A percentile compares a stretch with the other conserved stretches of the same genome.
These are phyloP conservation scores for Colletotrichum tofieldiae DNA, from an alignment of 2,329 filamentous ascomycete species.

Conservation along the genomic window DNA sequence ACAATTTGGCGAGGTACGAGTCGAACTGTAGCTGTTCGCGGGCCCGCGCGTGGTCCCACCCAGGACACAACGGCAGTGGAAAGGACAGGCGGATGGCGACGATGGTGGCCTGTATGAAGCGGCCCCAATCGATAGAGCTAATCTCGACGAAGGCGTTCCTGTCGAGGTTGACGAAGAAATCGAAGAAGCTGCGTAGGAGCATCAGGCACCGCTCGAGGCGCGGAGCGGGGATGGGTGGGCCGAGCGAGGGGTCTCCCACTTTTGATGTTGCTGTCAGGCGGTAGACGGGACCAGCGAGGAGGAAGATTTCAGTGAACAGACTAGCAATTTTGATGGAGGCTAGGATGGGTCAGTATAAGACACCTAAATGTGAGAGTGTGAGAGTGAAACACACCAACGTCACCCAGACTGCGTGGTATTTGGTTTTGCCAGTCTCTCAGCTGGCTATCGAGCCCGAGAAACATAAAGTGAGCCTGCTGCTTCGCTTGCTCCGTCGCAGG, in stretches of 20 bases:
- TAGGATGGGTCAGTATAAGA: background rate
- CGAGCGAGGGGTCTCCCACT: slow-evolving; percentile 37
- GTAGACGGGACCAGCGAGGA: slow-evolving; percentile 55
- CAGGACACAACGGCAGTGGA: slow-evolving; percentile 55
- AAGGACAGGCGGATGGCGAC: slow-evolving; percentile 65
- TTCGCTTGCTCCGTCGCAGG: slow-evolving; percentile 50
- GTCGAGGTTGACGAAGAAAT: slow-evolving; percentile 51
- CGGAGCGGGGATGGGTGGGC: slow-evolving; percentile 40
- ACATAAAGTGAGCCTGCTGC: slow-evolving; percentile 61
- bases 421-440: slow-evolving; percentile 57
- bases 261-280: slow-evolving; percentile 24
- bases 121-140: slow-evolving; percentile 60
- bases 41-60: slow-evolving; percentile 55
- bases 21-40: slow-evolving; percentile 58
- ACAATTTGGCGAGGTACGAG: slow-evolving; percentile 57
- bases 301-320: slow-evolving; percentile 55
- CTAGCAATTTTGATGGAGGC: slow-evolving; percentile 32
- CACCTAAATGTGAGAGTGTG: slow-evolving; percentile 48
- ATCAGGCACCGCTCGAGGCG: slow-evolving; percentile 46
- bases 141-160: slow-evolving; percentile 55
- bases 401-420: slow-evolving; percentile 49
- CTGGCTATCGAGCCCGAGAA: slow-evolving; percentile 65
- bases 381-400: slow-evolving; percentile 43
- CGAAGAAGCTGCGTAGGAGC: slow-evolving; percentile 52
- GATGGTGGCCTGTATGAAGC: slow-evolving; percentile 59